A percentile compares a stretch with the other conserved stretches of the same genome.
Conservation (phyloP, 73 alveolate genomes). For the Paramecium sonneborni region DNA sequence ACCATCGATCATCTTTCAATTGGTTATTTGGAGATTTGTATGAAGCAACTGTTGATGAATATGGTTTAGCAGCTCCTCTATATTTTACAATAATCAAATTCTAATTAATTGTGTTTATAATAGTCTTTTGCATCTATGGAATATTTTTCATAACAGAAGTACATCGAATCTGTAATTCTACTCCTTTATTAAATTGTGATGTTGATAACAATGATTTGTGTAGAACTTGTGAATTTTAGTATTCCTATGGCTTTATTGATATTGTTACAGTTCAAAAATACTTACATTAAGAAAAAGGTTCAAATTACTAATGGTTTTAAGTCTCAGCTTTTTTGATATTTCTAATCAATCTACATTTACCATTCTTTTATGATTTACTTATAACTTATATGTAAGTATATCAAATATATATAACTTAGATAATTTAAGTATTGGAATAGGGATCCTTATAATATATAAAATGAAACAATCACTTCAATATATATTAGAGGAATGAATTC, state of each 20-base stretch:
- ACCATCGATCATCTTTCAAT: neutral
- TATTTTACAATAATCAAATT: slow-evolving; percentile 8
- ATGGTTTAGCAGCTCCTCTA: slow-evolving; percentile 26
- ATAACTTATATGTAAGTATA: neutral
- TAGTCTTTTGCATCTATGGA: slow-evolving; percentile 28
- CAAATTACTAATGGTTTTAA: neutral
- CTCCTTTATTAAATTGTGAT: neutral
- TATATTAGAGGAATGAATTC: neutral
- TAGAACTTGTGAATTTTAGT: neutral
- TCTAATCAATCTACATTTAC: slow-evolving; percentile 6
- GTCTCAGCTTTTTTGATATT: slow-evolving; percentile 35
- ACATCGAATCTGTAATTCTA: neutral
- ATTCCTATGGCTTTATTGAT: neutral
- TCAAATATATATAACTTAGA: neutral
- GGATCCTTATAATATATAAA: neutral
- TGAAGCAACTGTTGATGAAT: slow-evolving; percentile 11
- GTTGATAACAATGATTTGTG: neutral
- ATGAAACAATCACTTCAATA: neutral
- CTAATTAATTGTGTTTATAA: neutral
- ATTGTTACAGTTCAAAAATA: neutral
- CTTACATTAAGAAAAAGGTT: neutral
- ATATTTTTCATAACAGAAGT: neutral
- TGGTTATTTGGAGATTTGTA: slow-evolving; percentile 18
- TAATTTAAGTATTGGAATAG: slow-evolving; percentile 7
- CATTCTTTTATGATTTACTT: slow-evolving; percentile 1